Base-by-base conservation (phyloP, 2,329 filamentous ascomycete species). In the Paraphoma chrysanthemicola region DNA sequence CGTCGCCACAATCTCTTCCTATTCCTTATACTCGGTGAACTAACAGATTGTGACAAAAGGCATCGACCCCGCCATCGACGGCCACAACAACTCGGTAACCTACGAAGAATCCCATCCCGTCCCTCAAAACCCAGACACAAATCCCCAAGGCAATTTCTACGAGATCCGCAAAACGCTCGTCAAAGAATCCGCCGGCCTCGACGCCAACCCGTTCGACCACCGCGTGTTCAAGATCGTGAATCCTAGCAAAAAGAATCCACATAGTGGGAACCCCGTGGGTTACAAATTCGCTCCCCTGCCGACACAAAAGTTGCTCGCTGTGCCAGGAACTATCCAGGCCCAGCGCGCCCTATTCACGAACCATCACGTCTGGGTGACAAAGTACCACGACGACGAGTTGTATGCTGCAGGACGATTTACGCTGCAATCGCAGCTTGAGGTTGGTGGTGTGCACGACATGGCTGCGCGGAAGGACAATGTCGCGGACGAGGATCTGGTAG, bases 1-100 rank as follows among this genome's bases (percentile, higher is more conserved):
- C 30, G 14, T 30, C 30, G 14, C 18, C 17, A n/a, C 4, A 16
- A 23, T 17, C 41, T 8, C 17, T 43, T 36, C 29, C n/a, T 8
- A 17, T 28, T 31, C 42, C 33, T n/a, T n/a, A 36, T 7, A 6
- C 2, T 16, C n/a, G 33, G 29, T 6, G 6, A 14, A 10, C 33
- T n/a, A 17, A 44, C 7, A 14, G 9, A 23, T 23, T 5, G 5
- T 23, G 4, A 28, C 1, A 48, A 51, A 87, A 42, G 82, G 88
- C 1, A 84, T 91, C 47, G 88, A 91, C 63, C 87, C 88, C 0
- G 85, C 85, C 8, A 81, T 90, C 39, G 87, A 89, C 60, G 77
- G 81, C 18, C 77, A 83, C 66, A 66, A 78, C 2, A 88, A 87
- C 59, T 82, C 81, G 0, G 73, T 88, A 6, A 72, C 85, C 7